Evolutionary conservation across 768 basidiomycete genomes (phyloP).

Genomic region (Leucogyrophana mollusca): DNA sequence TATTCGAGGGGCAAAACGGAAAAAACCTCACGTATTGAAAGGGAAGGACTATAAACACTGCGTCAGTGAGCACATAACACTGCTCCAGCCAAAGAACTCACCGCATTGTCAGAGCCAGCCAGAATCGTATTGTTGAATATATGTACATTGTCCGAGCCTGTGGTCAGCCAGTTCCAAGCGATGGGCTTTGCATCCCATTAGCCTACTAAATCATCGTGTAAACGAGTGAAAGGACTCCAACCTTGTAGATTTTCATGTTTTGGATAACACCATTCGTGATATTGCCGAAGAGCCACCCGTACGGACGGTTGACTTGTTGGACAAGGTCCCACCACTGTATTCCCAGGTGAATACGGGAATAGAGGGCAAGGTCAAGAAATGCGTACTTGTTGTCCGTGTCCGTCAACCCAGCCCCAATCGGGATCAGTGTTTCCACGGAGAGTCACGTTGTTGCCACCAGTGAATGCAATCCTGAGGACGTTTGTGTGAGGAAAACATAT

Average conservation of each 20-base stretch:
- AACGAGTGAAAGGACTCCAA: conserved; percentile 11
- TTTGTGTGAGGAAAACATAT: neutral
- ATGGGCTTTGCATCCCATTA: conserved; percentile 39
- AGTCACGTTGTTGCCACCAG: conserved; percentile 57
- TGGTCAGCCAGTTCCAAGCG: conserved; percentile 58
- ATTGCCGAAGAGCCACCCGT: conserved; percentile 53
- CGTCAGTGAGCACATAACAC: neutral
- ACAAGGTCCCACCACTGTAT: conserved; percentile 57
- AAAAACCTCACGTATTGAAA: conserved; percentile 52
- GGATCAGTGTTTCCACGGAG: conserved; percentile 53
- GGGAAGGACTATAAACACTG: conserved; percentile 45
- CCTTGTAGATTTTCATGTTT: conserved; percentile 59
- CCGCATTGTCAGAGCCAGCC: conserved; percentile 44
- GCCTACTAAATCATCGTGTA: no score
- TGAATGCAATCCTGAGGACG: conserved; percentile 48
- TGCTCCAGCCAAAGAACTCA: neutral
- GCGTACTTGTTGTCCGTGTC: conserved; percentile 52
- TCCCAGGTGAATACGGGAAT: neutral
- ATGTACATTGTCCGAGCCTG: conserved; percentile 47
- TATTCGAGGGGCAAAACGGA: neutral
- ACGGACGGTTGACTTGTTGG: conserved; percentile 53
- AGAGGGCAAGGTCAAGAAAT: neutral
- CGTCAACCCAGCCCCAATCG: conserved; percentile 65
- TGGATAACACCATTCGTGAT: conserved; percentile 53
- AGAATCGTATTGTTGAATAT: conserved; percentile 54